phyloP scores from a whole-genome alignment of 164 flowering plant species.

The Litsea cubeba region DNA sequence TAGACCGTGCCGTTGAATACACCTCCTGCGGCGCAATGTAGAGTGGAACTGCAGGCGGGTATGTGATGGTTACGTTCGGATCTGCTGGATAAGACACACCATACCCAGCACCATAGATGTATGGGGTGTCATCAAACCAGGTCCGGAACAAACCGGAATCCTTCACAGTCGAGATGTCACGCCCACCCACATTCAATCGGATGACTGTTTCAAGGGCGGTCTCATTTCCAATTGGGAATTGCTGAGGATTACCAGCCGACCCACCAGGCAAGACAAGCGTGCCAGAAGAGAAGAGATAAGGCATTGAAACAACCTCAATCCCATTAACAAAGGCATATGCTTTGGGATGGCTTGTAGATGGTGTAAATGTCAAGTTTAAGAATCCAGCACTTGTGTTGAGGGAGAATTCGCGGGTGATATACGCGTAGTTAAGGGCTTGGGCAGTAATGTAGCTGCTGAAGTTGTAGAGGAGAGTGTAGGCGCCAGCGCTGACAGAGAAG shows the following conservation, averaged over 20 bases:
- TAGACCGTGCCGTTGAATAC: constrained; percentile 39
- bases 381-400: constrained; percentile 22
- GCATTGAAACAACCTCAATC: constrained; percentile 82
- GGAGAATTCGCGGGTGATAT: constrained; percentile 40
- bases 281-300: constrained; percentile 51
- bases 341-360: constrained; percentile 20
- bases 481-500: constrained; percentile 59
- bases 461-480: constrained; percentile 47
- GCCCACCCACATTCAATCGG: constrained; percentile 86
- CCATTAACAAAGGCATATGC: constrained; percentile 88
- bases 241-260: neutral
- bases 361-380: constrained; percentile 42
- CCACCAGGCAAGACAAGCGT: constrained; percentile 26
- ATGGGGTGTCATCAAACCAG: constrained; percentile 51
- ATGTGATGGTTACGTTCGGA: constrained; percentile 24
- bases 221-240: constrained; percentile 36
- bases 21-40: constrained; percentile 53
- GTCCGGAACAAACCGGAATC: constrained; percentile 28
- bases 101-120: constrained; percentile 23
- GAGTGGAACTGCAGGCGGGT: constrained; percentile 12
- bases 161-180: constrained; percentile 20
- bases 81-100: constrained; percentile 34
- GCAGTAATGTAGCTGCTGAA: constrained; percentile 54
- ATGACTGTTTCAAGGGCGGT: constrained; percentile 67
- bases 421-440: constrained; percentile 50